phyloP scores from a whole-genome alignment of 1,139 yeast genomes.

The Hyphopichia wangnamkhiaoensis region DNA sequence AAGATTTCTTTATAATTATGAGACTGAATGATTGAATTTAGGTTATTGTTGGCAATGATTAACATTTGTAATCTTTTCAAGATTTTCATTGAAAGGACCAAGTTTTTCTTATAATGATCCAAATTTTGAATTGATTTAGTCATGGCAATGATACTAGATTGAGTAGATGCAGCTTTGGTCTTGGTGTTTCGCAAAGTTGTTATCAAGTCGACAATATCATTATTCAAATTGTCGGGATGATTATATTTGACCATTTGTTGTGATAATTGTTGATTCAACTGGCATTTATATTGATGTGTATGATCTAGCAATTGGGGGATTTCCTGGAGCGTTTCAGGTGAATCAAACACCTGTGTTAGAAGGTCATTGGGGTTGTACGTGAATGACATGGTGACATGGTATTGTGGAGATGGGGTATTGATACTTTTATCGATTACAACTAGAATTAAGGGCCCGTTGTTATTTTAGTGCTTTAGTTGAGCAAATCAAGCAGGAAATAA shows the following conservation, averaged over 20 bases:
- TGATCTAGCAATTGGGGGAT: conserved; percentile 46
- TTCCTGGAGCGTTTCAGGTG: conserved; percentile 46
- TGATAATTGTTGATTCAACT: conserved; percentile 43
- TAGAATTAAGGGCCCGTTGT: too few species aligned
- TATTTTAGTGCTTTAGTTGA: too few species aligned
- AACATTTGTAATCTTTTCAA: conserved; percentile 86
- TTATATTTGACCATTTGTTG: conserved; percentile 30
- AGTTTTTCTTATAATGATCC: conserved; percentile 80
- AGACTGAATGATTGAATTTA: conserved; percentile 47
- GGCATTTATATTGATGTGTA: conserved; percentile 44
- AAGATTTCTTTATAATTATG: conserved; percentile 66
- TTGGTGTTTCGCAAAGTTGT: conserved; percentile 29
- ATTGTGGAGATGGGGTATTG: too few species aligned
- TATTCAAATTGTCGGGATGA: conserved; percentile 28
- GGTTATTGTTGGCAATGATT: conserved; percentile 70
- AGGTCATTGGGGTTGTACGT: conserved; percentile 17
- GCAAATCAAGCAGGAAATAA: too few species aligned
- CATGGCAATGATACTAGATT: conserved; percentile 62
- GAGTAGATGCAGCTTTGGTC: conserved; percentile 45
- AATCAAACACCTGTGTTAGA: conserved; percentile 36
- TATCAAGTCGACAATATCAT: conserved; percentile 51
- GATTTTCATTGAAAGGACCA: conserved; percentile 82
- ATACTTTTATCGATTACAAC: too few species aligned
- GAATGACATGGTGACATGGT: too few species aligned
- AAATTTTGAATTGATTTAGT: conserved; percentile 76